Percentiles rank a stretch among this genome's conserved stretches.
These are phyloP conservation scores for Metschnikowia colocasiae DNA, from an alignment of 805 yeast genomes.

Conservation along the genomic window DNA sequence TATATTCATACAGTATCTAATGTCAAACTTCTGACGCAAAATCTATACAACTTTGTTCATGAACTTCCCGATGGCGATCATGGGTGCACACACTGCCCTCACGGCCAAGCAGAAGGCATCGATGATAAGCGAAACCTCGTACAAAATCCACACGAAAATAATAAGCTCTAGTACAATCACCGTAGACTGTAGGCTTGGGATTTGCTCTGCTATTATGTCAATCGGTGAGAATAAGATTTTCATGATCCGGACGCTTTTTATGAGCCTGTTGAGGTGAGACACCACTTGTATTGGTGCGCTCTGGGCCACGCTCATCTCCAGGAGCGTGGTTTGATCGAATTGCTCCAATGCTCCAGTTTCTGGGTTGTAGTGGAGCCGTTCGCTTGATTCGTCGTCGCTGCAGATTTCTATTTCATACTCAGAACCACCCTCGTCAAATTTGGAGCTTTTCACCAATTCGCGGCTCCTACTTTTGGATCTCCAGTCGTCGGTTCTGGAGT, in stretches of 20 bases:
- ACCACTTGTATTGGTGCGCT: slow-evolving; percentile 11
- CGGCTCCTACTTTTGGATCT: neutral
- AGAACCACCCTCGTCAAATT: slow-evolving; percentile 5
- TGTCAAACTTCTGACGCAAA: no score
- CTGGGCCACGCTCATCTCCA: neutral
- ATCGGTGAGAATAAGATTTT: slow-evolving; percentile 38
- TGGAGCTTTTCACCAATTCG: neutral
- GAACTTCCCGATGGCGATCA: slow-evolving; percentile 43
- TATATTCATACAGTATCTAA: no score
- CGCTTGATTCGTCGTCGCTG: slow-evolving; percentile 21
- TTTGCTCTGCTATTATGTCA: slow-evolving; percentile 34
- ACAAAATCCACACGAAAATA: slow-evolving; percentile 40
- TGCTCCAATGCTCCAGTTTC: slow-evolving; percentile 30
- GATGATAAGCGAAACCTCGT: slow-evolving; percentile 38
- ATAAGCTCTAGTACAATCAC: slow-evolving; percentile 38
- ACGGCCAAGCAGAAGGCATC: slow-evolving; percentile 45
- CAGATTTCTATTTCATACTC: slow-evolving; percentile 30
- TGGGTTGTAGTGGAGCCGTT: slow-evolving; percentile 32
- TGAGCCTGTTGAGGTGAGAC: slow-evolving; percentile 28
- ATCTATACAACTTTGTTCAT: slow-evolving; percentile 39
- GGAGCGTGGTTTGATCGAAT: slow-evolving; percentile 6
- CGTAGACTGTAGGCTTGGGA: slow-evolving; percentile 37
- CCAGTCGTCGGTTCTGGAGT: neutral
- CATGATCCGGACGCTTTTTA: slow-evolving; percentile 36
- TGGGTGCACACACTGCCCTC: slow-evolving; percentile 44